Evolutionary conservation across 108 stramenopile genomes (phyloP).

Genomic region (Ochromonas danica): DNA sequence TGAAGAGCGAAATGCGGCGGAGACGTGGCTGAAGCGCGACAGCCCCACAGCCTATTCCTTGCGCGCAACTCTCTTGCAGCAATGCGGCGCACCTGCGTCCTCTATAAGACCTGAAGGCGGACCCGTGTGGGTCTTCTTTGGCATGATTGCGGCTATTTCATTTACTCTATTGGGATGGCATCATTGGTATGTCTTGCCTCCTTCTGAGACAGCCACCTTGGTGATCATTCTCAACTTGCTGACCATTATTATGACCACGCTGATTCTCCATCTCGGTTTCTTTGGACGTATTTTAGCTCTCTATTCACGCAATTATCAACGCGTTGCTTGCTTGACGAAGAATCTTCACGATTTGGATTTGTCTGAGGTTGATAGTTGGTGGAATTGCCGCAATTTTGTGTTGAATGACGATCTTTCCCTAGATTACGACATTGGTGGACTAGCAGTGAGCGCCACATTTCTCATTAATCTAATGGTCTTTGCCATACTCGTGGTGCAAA

Average conservation of each 20-base stretch:
- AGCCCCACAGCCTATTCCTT: constrained; percentile 40
- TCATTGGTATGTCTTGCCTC: constrained; percentile 48
- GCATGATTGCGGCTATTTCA: constrained; percentile 45
- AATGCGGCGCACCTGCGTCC: constrained; percentile 45
- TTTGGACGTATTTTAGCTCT: constrained; percentile 49
- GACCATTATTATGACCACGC: constrained; percentile 47
- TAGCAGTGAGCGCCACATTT: constrained; percentile 49
- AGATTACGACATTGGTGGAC: constrained; percentile 50
- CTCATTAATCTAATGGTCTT: constrained; percentile 41
- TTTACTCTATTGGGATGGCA: constrained; percentile 54
- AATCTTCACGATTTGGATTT: constrained; percentile 17
- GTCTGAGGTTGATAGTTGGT: constrained; percentile 49
- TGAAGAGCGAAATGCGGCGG: constrained; percentile 42
- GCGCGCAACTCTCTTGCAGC: constrained; percentile 41
- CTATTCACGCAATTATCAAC: constrained; percentile 45
- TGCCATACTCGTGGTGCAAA: constrained; percentile 45
- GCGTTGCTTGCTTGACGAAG: constrained; percentile 47
- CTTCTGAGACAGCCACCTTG: constrained; percentile 32
- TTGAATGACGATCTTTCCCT: constrained; percentile 52
- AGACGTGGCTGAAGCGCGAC: constrained; percentile 44
- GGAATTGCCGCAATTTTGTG: constrained; percentile 49
- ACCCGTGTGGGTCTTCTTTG: constrained; percentile 46
- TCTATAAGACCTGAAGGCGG: constrained; percentile 48
- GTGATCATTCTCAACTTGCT: constrained; percentile 48
- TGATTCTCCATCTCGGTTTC: constrained; percentile 53